Base-by-base conservation (phyloP, 75 land plant genomes). In the Sequoia sempervirens region DNA sequence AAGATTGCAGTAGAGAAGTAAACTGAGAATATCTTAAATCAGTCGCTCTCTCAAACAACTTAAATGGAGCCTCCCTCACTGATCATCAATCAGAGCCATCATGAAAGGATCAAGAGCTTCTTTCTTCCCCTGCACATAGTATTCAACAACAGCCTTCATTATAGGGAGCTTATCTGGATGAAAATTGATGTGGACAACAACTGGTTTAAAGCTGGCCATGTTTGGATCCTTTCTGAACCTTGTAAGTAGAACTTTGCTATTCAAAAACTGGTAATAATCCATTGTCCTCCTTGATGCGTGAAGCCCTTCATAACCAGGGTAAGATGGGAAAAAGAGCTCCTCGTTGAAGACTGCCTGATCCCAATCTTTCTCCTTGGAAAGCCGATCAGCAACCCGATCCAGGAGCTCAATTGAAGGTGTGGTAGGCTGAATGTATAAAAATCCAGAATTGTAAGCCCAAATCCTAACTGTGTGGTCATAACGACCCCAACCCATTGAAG, bases 381-480 rank as follows among this genome's bases (percentile, higher is more conserved):
- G 88, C 85, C 98, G 85, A 45, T 82, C 69, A 2, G 98, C 93
- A 2, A 97, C 96, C 72, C 99, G 95, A 87, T 97, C 99, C 87
- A 97, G 87, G 47, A 97, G 92, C 91, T 97, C 99, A 81, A 97
- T 96, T 37, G 99, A 83, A 40, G 99, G 94, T 30, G 91, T 70
- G 11, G 99, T 96, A 52, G 99, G 94, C 68, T 98, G 86, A 58
- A 97, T 94, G 85, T 94, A 97, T 82, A 97, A 97, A 75, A 97
- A 94, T 14, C 96, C 98, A 41, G 99, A 97, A 81, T 97, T 97
- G 80, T 85, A 97, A 32, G 96, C 99, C 99, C 99, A 97, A 66
- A 97, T 94, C 79, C 99, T 87, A 98, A 97, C 94, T 32, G 99
- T 97, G 82, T 97, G 99, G n/a, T 98, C 98, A 83, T 92, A 97